Conservation (phyloP, 2,329 filamentous ascomycete genomes). For the Mycocentrospora acerina region DNA sequence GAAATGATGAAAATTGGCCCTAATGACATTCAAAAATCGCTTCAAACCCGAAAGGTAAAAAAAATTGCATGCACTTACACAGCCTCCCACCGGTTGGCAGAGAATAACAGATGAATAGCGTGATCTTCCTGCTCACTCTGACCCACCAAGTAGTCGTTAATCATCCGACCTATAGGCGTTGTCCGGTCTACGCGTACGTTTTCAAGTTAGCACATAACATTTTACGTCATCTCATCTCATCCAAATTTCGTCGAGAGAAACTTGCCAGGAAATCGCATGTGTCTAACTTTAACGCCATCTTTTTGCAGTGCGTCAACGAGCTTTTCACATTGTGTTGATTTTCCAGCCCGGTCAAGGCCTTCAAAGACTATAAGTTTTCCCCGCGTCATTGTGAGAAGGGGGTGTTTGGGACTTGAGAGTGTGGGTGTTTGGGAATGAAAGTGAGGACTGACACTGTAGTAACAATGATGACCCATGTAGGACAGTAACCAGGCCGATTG, state of each 20-base stretch:
- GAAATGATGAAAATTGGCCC: too few species aligned
- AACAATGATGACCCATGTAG: too few species aligned
- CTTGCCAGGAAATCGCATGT: constrained; percentile 67
- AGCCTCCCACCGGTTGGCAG: constrained; percentile 85
- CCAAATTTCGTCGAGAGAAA: constrained; percentile 2
- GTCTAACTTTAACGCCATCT: constrained; percentile 55
- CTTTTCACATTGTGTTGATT: constrained; percentile 82
- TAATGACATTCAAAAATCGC: too few species aligned
- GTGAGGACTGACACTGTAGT: too few species aligned
- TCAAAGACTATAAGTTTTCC: constrained; percentile 83
- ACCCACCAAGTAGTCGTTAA: constrained; percentile 77
- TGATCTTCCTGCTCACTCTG: constrained; percentile 78
- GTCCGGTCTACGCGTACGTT: constrained; percentile 65
- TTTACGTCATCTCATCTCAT: neutral
- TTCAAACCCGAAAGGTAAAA: too few species aligned
- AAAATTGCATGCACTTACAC: constrained; percentile 40
- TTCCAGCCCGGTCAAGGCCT: constrained; percentile 85
- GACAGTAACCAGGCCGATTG: too few species aligned
- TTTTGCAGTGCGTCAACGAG: constrained; percentile 58
- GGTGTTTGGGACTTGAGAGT: neutral
- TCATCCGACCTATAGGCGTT: constrained; percentile 84
- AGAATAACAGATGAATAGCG: constrained; percentile 86
- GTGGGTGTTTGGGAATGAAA: too few species aligned
- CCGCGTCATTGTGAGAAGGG: constrained; percentile 43
- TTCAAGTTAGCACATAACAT: neutral